Base-by-base conservation (phyloP, 1,284 basidiomycete species). In the Cystobasidium slooffiae region DNA sequence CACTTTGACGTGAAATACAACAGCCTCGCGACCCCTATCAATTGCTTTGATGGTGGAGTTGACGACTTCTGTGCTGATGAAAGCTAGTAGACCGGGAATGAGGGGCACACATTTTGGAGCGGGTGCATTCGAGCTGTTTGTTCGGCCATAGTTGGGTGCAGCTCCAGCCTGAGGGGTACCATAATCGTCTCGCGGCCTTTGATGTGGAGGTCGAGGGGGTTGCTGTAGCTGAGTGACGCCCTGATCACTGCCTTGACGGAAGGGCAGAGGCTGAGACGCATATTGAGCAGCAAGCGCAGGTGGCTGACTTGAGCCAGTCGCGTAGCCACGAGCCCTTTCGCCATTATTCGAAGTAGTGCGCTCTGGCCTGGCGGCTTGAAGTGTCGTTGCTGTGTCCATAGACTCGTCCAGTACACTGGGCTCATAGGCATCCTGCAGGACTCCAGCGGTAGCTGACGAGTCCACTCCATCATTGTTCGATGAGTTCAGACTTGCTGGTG, bases 21-120 rank as follows among this genome's bases (percentile, higher is more conserved):
- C 84, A 18, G 93, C 89, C 79, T 96, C 93, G 81, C 92, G 93
- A 59, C 91, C 91, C 58, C 90, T 88, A 78, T 95, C 93, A 78
- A 92, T 94, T 8, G 91, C 87, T 20, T 89, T 87, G 65, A 94
- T 91, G 75, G 65, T 75, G 16, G 76, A 77, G 16, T 66, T 73
- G 37, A 53, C 64, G 58, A 79, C 77, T 7, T 74, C 55, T 3
- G 77, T 58, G 0, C 52, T 49, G 14, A 74, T 68, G 10, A 49
- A 53, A 1, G 74, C 62, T 9, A 80, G 74, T n/a, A 76, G 49
- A 8, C 67, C 59, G n/a, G 79, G 76, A 1, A 68, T 69, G 14
- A 80, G 68, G 18, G 58, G 46, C 9, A 74, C 63, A 39, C 68
- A 72, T 55, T 75, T 68, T 43, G 59, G 47, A 22, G 52, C 24